Percentiles rank a stretch among this genome's conserved stretches.
These are phyloP conservation scores for Scheffersomyces parashehatae DNA, from an alignment of 1,139 yeast species.

Conservation along the genomic window DNA sequence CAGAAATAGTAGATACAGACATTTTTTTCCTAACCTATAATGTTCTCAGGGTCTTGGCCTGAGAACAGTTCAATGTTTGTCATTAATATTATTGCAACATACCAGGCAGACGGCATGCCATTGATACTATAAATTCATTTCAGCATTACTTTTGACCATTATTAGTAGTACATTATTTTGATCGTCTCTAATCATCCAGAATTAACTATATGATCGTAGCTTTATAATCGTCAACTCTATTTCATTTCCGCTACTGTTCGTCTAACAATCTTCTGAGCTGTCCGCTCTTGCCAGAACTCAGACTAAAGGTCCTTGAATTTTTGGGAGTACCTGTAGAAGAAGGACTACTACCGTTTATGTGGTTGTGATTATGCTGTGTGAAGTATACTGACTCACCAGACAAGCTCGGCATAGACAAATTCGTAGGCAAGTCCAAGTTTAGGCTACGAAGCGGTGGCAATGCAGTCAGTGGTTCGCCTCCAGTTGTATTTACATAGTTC, in stretches of 20 bases:
- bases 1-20: too few species aligned
- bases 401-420: slow-evolving; percentile 27
- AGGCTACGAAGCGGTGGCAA: slow-evolving; percentile 54
- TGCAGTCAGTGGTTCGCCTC: slow-evolving; percentile 27
- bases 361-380: slow-evolving; percentile 2
- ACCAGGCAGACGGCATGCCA: too few species aligned
- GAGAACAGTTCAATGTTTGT: too few species aligned
- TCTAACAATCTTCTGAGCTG: slow-evolving; percentile 19
- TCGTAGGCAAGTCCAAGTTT: slow-evolving; percentile 49
- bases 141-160: too few species aligned
- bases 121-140: too few species aligned
- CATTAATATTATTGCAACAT: too few species aligned
- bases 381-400: slow-evolving; percentile 8
- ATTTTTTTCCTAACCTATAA: too few species aligned
- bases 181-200: too few species aligned
- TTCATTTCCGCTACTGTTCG: slow-evolving; percentile 6
- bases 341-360: background rate
- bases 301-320: slow-evolving; percentile 14
- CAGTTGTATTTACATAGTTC: slow-evolving; percentile 19
- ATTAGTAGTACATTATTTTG: too few species aligned
- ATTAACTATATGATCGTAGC: too few species aligned
- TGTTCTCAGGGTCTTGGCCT: too few species aligned
- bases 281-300: slow-evolving; percentile 23
- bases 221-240: too few species aligned
- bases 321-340: background rate